Percentiles rank a stretch among this genome's conserved stretches.
phyloP scores from a whole-genome alignment of 768 basidiomycete genomes.

The Hygrocybe coccinea region DNA sequence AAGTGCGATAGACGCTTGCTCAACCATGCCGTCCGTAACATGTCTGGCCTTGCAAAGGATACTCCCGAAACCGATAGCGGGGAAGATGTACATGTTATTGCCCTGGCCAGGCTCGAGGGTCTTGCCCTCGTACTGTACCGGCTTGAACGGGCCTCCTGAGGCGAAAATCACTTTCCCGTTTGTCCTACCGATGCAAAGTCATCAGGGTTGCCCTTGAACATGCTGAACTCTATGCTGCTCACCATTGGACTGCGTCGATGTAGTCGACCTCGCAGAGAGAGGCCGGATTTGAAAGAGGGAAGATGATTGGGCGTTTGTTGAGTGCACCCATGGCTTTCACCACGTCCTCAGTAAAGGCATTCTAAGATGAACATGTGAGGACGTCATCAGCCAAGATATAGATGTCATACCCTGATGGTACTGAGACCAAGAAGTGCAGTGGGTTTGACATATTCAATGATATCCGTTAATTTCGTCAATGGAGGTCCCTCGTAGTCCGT shows the following conservation, averaged over 20 bases:
- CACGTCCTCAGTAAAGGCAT: conserved; percentile 61
- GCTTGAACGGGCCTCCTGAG: conserved; percentile 64
- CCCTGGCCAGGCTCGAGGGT: conserved; percentile 65
- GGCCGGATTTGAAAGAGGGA: conserved; percentile 75
- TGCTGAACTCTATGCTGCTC: conserved; percentile 9
- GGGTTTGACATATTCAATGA: conserved; percentile 67
- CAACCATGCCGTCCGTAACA: conserved; percentile 67
- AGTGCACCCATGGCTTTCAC: conserved; percentile 59
- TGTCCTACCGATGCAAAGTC: conserved; percentile 42
- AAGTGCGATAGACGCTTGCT: conserved; percentile 59
- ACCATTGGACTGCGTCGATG: conserved; percentile 56
- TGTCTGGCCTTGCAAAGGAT: conserved; percentile 54
- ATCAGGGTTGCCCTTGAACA: background rate
- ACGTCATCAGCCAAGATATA: background rate
- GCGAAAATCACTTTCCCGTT: conserved; percentile 66
- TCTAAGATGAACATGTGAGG: conserved; percentile 22
- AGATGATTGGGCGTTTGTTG: conserved; percentile 71
- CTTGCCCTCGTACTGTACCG: conserved; percentile 45
- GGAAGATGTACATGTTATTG: conserved; percentile 76
- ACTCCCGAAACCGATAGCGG: conserved; percentile 56
- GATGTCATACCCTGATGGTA: conserved; percentile 42
- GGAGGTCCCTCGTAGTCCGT: conserved; percentile 62
- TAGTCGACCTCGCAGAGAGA: conserved; percentile 58
- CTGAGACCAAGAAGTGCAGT: conserved; percentile 75
- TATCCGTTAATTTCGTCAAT: conserved; percentile 56